Percentiles rank a stretch among this genome's conserved stretches.
These are phyloP conservation scores for Ophiosphaerella korrae DNA, from an alignment of 2,329 filamentous ascomycete species.

Conservation along the genomic window DNA sequence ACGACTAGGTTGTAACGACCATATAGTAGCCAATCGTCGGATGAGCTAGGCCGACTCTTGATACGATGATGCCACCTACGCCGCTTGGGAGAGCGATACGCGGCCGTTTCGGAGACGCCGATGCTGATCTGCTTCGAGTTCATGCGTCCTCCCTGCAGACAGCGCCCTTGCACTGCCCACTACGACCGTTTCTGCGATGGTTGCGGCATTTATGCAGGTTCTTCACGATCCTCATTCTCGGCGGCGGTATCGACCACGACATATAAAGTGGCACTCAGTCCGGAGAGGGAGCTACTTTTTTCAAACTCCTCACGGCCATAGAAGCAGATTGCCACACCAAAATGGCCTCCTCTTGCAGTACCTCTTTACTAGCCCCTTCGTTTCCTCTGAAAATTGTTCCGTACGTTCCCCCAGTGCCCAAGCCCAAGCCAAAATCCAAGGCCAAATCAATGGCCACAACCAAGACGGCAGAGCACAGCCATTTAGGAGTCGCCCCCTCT, in stretches of 20 bases:
- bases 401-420: slow-evolving; percentile 9
- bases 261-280: slow-evolving; percentile 11
- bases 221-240: too few relatives aligned
- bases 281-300: slow-evolving; percentile 9
- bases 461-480: slow-evolving; percentile 12
- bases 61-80: neutral
- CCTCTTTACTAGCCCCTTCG: slow-evolving; percentile 4
- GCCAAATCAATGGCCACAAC: slow-evolving; percentile 10
- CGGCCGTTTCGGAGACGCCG: slow-evolving; percentile 19
- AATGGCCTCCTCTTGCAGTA: slow-evolving; percentile 13
- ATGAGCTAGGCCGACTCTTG: slow-evolving; percentile 3
- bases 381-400: slow-evolving; percentile 12
- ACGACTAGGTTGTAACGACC: slow-evolving; percentile 6
- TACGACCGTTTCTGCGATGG: neutral
- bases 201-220: too few relatives aligned
- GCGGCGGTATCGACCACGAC: slow-evolving; percentile 4
- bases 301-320: neutral
- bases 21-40: slow-evolving; percentile 2
- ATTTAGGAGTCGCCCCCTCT: slow-evolving; percentile 5
- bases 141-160: too few relatives aligned
- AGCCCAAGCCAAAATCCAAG: slow-evolving; percentile 14
- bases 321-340: slow-evolving; percentile 7
- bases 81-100: neutral
- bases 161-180: neutral
- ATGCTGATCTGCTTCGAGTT: slow-evolving; percentile 3